Percentiles rank a stretch among this genome's conserved stretches.
phyloP scores from a whole-genome alignment of 192 early-diverging fungal genomes.

The Piromyces sp. region DNA sequence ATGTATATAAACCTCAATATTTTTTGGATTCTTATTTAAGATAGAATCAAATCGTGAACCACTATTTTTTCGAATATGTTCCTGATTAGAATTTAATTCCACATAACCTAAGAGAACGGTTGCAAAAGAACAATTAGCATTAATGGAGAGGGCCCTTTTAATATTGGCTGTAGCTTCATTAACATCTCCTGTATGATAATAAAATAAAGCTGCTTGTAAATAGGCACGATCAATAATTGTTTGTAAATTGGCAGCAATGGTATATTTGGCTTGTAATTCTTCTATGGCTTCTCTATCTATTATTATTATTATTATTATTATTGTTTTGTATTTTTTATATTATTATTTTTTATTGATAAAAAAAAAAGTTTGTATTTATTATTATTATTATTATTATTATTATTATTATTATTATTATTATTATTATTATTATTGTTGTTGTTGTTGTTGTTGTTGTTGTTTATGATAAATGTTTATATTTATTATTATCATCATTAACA shows the following conservation, averaged over 20 bases:
- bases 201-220: slow-evolving; percentile 16
- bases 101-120: slow-evolving; percentile 23
- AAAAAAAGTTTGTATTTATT: too few relatives aligned
- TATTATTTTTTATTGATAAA: too few relatives aligned
- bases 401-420: too few relatives aligned
- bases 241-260: slow-evolving; percentile 12
- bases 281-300: slow-evolving; percentile 25
- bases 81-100: slow-evolving; percentile 13
- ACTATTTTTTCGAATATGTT: background rate
- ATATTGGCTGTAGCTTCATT: slow-evolving; percentile 12
- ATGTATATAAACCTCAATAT: slow-evolving; percentile 14
- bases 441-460: too few relatives aligned
- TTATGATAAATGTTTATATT: too few relatives aligned
- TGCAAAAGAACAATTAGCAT: slow-evolving; percentile 6
- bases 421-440: too few relatives aligned
- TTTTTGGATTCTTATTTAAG: slow-evolving; percentile 17
- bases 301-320: too few relatives aligned
- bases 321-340: too few relatives aligned
- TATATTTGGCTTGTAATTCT: slow-evolving; percentile 25
- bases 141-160: slow-evolving; percentile 7
- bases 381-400: too few relatives aligned
- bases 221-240: slow-evolving; percentile 7
- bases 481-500: too few relatives aligned
- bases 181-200: slow-evolving; percentile 11
- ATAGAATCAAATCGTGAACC: slow-evolving; percentile 18